Evolutionary conservation across 257 asterid genomes (phyloP).

Genomic region (Leptodermis oblonga): DNA sequence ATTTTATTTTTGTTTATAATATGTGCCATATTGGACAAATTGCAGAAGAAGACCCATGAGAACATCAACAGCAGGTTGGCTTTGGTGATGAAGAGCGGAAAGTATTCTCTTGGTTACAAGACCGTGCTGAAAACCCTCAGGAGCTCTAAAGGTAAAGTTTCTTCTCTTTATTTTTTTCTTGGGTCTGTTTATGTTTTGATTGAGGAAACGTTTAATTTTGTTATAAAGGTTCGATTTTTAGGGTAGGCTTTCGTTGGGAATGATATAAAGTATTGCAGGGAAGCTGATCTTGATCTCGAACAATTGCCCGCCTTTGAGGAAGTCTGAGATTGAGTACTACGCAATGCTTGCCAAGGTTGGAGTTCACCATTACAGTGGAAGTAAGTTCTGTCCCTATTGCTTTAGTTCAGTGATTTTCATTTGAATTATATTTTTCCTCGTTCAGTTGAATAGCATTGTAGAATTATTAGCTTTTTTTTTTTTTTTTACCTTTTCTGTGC

Average conservation of each 20-base stretch:
- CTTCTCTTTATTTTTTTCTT: background rate
- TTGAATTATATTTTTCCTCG: background rate
- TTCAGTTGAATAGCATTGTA: background rate
- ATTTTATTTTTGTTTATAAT: background rate
- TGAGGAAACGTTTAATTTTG: background rate
- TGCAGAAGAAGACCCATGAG: slow-evolving; percentile 88
- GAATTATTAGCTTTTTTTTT: too few relatives aligned
- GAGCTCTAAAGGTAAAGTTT: slow-evolving; percentile 53
- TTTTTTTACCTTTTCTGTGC: too few relatives aligned
- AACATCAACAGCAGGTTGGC: slow-evolving; percentile 70
- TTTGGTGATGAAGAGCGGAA: slow-evolving; percentile 87
- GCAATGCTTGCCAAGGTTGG: slow-evolving; percentile 88
- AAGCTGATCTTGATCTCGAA: slow-evolving; percentile 74
- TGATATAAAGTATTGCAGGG: slow-evolving; percentile 28
- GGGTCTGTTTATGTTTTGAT: background rate
- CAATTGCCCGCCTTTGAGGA: slow-evolving; percentile 84
- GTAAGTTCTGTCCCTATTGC: slow-evolving; percentile 32
- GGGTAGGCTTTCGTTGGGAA: background rate
- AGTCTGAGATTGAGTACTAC: slow-evolving; percentile 83
- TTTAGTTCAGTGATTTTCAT: background rate
- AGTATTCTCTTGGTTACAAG: slow-evolving; percentile 79
- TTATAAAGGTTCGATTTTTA: background rate
- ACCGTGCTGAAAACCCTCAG: slow-evolving; percentile 77
- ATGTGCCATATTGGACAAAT: background rate
- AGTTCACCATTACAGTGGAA: slow-evolving; percentile 77